Base-by-base conservation (phyloP, 495 filamentous ascomycete species). In the Penicillium cinerascens region DNA sequence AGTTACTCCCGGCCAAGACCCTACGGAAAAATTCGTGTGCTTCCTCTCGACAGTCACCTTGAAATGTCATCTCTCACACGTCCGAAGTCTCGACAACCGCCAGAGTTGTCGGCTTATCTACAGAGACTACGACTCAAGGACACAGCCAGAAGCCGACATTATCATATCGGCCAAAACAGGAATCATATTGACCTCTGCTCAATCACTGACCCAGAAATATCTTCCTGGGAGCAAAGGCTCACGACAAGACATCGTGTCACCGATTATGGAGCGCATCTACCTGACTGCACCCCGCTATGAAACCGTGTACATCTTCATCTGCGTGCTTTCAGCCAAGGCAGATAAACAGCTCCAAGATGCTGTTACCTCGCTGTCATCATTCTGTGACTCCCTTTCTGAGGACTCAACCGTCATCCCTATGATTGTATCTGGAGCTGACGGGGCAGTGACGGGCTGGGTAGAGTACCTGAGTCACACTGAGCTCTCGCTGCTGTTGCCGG, bases 101-200 rank as follows among this genome's bases (percentile, higher is more conserved):
- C n/a, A 21, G 27, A 43, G 0, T 53, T 57, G 16, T 55, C 57
- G 16, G 51, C 29, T 70, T 0, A 42, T 69, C 45, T 73, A 70
- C 45, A 45, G 67, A 44, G 68, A 71, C 40, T 65, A 65, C 26
- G 42, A 41, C 18, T 6, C 21, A 22, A 33, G 3, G 2, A 13
- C 36, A 26, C 33, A 36, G 15, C 37, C 21, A 17, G 91, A 95
- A 66, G 88, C 88, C 9, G 91, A 96, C 63, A 54, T 96, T 13
- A 82, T 87, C 26, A 55, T 92, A 40, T 90, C 89, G 0, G 84
- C 89, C 0, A 72, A 72, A 2, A 86, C 81, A 0, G 89, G 87
- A 1, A 70, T 95, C 13, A 60, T 95, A 9, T 60, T 86, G 6
- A 88, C 88, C 9, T 88, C 84, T 1, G 72, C 91, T 6, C 82